These are phyloP conservation scores for Solanum bulbocastanum DNA, from an alignment of 257 asterid genomes.

Conservation along the genomic window DNA sequence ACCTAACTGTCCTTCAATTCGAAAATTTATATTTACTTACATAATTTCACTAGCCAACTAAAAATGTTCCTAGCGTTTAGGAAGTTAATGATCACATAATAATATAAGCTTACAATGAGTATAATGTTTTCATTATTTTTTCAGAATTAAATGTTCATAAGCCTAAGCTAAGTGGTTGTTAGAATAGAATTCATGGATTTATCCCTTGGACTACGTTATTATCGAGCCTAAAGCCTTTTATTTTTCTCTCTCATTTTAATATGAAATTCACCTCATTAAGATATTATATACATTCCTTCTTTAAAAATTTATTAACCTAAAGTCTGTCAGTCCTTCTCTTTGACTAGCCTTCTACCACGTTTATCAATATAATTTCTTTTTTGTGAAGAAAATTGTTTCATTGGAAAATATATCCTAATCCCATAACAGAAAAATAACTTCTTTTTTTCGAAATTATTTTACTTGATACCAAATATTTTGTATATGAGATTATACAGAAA, in stretches of 20 bases:
- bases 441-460: not conserved
- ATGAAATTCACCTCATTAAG: not conserved
- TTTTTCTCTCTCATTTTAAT: too few relatives aligned
- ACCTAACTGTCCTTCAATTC: not conserved
- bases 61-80: not conserved
- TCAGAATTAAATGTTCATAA: not conserved
- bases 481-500: not conserved
- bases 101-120: not conserved
- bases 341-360: accelerated
- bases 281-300: not conserved
- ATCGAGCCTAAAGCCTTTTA: too few relatives aligned
- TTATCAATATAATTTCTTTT: too few relatives aligned
- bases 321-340: not conserved
- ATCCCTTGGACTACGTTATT: too few relatives aligned
- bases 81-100: not conserved
- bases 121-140: not conserved
- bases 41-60: not conserved
- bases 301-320: not conserved
- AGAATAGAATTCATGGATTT: not conserved
- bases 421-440: not conserved
- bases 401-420: not conserved
- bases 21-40: not conserved
- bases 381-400: too few relatives aligned
- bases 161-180: not conserved
- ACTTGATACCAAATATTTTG: not conserved